Percentiles rank a stretch among this genome's conserved stretches.
phyloP scores from a whole-genome alignment of 495 filamentous ascomycete genomes.

The Clohesyomyces aquaticus region DNA sequence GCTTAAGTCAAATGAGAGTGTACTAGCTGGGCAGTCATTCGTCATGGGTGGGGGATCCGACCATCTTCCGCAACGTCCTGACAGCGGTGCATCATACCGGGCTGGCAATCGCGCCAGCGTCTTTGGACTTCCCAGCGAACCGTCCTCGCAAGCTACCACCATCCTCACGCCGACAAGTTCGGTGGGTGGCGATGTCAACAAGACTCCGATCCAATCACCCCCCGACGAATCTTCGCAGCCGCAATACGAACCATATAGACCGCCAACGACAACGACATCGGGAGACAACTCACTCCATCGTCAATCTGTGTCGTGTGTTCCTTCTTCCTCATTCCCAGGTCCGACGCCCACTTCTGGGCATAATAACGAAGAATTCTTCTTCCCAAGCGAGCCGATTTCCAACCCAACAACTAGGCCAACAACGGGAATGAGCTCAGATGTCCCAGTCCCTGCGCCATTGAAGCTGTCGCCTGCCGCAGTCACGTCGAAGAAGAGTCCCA shows the following conservation, averaged over 20 bases:
- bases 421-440: slow-evolving; percentile 16
- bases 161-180: slow-evolving; percentile 37
- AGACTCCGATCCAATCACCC: slow-evolving; percentile 30
- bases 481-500: slow-evolving; percentile 5
- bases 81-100: no score
- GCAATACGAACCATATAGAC: slow-evolving; percentile 31
- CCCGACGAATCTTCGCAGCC: slow-evolving; percentile 24
- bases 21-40: slow-evolving; percentile 18
- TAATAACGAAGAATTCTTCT: slow-evolving; percentile 39
- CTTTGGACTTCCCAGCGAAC: slow-evolving; percentile 1
- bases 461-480: slow-evolving; percentile 8
- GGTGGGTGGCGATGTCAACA: slow-evolving; percentile 33
- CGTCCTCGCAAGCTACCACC: slow-evolving; percentile 24
- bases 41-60: slow-evolving; percentile 12
- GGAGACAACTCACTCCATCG: slow-evolving; percentile 16
- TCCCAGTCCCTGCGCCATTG: slow-evolving; percentile 19
- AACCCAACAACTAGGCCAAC: slow-evolving; percentile 24
- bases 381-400: background rate
- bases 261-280: no score
- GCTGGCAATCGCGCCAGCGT: background rate
- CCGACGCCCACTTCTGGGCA: slow-evolving; percentile 3
- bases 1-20: slow-evolving; percentile 19
- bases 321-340: slow-evolving; percentile 3
- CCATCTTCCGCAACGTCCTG: background rate
- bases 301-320: slow-evolving; percentile 27